Evolutionary conservation across 805 yeast species (phyloP), one percentile per base, ranked within the genome.

Genomic region (Kodamaea neixiangensis): DNA sequence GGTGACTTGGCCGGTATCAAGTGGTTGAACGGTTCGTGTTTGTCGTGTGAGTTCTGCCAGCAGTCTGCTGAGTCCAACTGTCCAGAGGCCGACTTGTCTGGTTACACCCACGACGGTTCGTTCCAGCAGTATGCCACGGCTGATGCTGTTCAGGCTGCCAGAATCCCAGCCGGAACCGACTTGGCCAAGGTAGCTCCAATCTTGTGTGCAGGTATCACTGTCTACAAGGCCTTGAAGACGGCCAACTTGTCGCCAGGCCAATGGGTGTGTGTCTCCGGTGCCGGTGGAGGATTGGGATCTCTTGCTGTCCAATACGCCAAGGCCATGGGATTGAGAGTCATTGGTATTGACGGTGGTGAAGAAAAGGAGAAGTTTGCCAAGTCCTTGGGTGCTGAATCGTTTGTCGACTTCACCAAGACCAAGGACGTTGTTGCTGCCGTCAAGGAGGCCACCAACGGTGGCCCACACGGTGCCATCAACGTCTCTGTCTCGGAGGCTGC

Each of bases 281-380:
- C 90, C 55, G 88, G 83, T 68, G 92, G 92, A 68, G 92, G 93
- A 64, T 78, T 86, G 68, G 93, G 92, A 64, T 75, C 89, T 37
- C 71, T 86, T 57, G 90, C 89, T 50, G 75, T 86, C 60, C 91
- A 86, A 72, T 86, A 84, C 71, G 91, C 89, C 55, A 78, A 70
- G 59, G 89, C 89, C 54, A 80, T 85, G 87, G 93, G 92, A 62
- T 75, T 74, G 70, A 66, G 78, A 60, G 88, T 85, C 44, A 59
- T 86, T 34, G 90, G 81, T 58, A 84, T 86, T 58, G 92, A 86
- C 64, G 89, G 88, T 68, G 89, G 89, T 71, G 86, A 67, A 11
- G 89, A 79, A 43, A 86, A 86, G 72, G 81, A 79, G 80, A 75
- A 53, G 31, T 53, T 51, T 47, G 44, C 42, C 55, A 54, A 57